Percentiles rank a stretch among this genome's conserved stretches.
These are phyloP conservation scores for Globisporangium solare DNA, from an alignment of 352 stramenopile species.

Conservation along the genomic window DNA sequence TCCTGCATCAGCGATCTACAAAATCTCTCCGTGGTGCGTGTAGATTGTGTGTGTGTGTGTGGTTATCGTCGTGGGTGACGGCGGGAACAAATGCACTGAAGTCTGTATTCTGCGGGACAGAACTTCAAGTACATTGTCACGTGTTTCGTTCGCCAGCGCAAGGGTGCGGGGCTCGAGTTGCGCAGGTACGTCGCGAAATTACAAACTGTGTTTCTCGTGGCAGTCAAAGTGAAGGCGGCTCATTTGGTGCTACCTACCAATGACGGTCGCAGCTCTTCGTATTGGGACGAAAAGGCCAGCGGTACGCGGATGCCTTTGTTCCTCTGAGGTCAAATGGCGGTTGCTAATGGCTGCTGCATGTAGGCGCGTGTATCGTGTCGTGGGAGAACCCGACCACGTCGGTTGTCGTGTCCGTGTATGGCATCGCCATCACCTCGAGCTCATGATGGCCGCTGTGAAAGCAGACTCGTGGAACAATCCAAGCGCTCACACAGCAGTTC, in stretches of 20 bases:
- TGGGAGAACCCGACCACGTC: conserved; percentile 77
- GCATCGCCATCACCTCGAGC: conserved; percentile 38
- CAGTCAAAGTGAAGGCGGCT: background rate
- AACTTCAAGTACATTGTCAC: conserved; percentile 86
- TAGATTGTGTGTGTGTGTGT: conserved; percentile 3
- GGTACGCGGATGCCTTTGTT: conserved; percentile 20
- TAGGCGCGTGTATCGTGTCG: conserved; percentile 63
- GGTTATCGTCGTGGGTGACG: background rate
- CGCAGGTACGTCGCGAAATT: conserved; percentile 23
- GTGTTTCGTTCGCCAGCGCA: conserved; percentile 62
- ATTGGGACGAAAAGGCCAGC: conserved; percentile 75
- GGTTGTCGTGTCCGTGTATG: conserved; percentile 64
- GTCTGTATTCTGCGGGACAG: conserved; percentile 19
- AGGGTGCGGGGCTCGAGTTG: conserved; percentile 57
- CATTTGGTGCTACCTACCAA: conserved; percentile 1
- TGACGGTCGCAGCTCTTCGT: conserved; percentile 28
- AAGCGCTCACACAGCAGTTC: background rate
- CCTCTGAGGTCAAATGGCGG: too few relatives aligned
- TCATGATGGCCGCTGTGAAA: background rate
- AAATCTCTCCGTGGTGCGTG: conserved; percentile 44
- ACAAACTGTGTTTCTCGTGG: background rate
- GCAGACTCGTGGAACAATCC: background rate
- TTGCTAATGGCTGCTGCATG: background rate
- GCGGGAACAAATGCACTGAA: background rate
- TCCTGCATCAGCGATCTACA: conserved; percentile 67